Conservation (phyloP, 805 yeast genomes). For the Hyphopichia homilentoma region DNA sequence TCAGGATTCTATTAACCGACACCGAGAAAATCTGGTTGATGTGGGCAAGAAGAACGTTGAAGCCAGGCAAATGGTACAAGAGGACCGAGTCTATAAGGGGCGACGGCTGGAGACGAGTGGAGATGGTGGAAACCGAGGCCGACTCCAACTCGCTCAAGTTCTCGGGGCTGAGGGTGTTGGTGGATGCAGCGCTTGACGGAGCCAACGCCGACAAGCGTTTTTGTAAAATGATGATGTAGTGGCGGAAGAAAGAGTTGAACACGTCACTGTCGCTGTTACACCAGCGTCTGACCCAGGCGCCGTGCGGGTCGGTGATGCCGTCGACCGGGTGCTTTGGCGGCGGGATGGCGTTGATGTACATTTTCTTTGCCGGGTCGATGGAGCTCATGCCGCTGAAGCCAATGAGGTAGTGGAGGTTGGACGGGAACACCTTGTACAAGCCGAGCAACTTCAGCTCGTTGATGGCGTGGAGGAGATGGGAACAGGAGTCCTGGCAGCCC, state of each 20-base stretch:
- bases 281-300: conserved; percentile 64
- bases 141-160: conserved; percentile 3
- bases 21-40: conserved; percentile 39
- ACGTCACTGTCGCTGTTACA: conserved; percentile 52
- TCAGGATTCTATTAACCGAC: conserved; percentile 22
- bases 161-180: conserved; percentile 4
- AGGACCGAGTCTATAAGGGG: too few relatives aligned
- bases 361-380: conserved; percentile 22
- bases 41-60: conserved; percentile 42
- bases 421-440: conserved; percentile 20
- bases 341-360: conserved; percentile 29
- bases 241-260: conserved; percentile 59
- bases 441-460: conserved; percentile 2
- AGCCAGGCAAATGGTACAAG: conserved; percentile 38
- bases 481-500: too few relatives aligned
- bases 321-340: conserved; percentile 41
- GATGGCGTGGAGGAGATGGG: conserved; percentile 1
- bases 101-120: too few relatives aligned
- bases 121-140: conserved; percentile 11
- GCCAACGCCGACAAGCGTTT: conserved; percentile 3
- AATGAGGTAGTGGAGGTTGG: conserved; percentile 25
- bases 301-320: conserved; percentile 56
- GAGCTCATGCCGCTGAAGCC: conserved; percentile 32
- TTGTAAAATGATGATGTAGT: conserved; percentile 39
- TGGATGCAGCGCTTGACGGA: background rate